Conservation (phyloP, 148 eudicot species). For the Persicaria maculosa region DNA sequence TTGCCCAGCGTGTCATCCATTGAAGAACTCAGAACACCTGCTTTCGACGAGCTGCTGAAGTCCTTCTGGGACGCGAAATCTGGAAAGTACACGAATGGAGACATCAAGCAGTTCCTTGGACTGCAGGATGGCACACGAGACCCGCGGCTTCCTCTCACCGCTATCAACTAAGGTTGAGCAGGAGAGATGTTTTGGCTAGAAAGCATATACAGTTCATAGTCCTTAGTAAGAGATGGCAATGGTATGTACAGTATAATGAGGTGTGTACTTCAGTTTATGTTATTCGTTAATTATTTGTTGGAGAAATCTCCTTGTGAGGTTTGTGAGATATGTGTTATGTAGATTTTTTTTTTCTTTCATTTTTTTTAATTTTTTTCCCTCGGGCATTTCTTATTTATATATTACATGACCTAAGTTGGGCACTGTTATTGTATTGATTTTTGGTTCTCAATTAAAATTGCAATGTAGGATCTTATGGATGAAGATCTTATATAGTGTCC, state of each 20-base stretch:
- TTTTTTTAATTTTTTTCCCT: background rate
- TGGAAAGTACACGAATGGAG: conserved; percentile 74
- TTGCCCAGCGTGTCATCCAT: conserved; percentile 71
- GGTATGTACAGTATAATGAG: conserved; percentile 3
- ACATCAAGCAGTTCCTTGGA: conserved; percentile 47
- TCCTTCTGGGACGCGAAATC: conserved; percentile 75
- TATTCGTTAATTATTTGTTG: background rate
- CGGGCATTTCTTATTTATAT: background rate
- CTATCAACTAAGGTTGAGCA: conserved; percentile 45
- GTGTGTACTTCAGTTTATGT: conserved; percentile 6
- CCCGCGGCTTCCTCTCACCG: conserved; percentile 77
- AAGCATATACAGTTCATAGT: background rate
- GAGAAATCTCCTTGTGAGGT: conserved; percentile 6
- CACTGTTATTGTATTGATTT: conserved; percentile 1
- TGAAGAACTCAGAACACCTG: conserved; percentile 87
- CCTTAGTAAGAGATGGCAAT: conserved; percentile 2
- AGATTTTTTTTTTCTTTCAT: background rate
- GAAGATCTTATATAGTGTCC: background rate
- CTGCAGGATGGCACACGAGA: conserved; percentile 48
- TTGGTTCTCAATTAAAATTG: background rate
- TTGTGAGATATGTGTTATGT: background rate
- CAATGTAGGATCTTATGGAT: background rate
- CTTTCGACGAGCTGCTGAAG: conserved; percentile 75
- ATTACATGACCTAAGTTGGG: background rate
- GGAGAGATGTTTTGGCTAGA: conserved; percentile 7